Evolutionary conservation across 1,139 yeast genomes (phyloP), one percentile per base, ranked within the genome.

Genomic region (Zygoascus hellenicus): DNA sequence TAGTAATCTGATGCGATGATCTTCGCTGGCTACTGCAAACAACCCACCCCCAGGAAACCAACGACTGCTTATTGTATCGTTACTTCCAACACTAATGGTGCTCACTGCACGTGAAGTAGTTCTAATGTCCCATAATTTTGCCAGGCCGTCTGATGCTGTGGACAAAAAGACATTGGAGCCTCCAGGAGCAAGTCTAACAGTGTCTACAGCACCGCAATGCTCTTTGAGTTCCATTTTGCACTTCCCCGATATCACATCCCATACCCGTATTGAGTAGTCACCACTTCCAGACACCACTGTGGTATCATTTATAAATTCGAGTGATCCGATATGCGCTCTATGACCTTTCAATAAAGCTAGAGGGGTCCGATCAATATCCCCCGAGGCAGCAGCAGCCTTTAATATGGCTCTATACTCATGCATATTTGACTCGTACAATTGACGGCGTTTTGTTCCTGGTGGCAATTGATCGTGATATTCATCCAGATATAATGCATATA

Each of bases 101-200:
- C 76, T 79, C 56, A 82, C 83, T 75, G 87, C 72, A n/a, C 83
- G 72, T 3, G 65, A 59, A 53, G 80, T 83, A 1, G 95, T 83
- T 60, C 99, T 80, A 9, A 87, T 77, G 65, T 92, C 99, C 99
- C 99, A 92, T 14, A 92, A 83, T 59, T 89, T 85, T 42, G 85
- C 94, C 2, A 95, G 83, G 22, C 96, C 95, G 66, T 92, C 99
- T 60, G 88, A 95, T 7, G 97, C 86, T 11, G 85, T 94, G 5
- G 96, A 83, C 15, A 88, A 81, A 60, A 92, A 76, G 78, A 88
- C 78, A 64, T 85, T 80, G 40, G 53, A 51, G 41, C 58, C 53
- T 9, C 42, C 39, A 3, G 57, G 56, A 26, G 76, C 73, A 13
- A 68, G 62, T 26, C 71, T 69, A 49, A 88, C 58, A 33, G 81